Percentiles rank a stretch among this genome's conserved stretches.
phyloP scores from a whole-genome alignment of 352 stramenopile genomes.

The Phytophthora constricta region DNA sequence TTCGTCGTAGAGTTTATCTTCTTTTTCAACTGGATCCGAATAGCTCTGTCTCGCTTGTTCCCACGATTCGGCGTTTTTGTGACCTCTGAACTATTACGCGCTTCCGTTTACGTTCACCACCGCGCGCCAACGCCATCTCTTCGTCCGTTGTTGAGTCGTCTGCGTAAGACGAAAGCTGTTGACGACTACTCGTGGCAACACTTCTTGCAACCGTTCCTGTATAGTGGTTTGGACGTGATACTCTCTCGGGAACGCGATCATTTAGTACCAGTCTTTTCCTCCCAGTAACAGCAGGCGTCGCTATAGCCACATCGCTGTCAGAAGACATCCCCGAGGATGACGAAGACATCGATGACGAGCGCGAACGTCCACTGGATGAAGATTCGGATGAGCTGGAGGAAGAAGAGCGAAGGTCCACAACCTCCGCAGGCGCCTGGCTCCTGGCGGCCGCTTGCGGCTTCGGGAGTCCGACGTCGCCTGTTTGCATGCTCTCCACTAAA shows the following conservation, averaged over 20 bases:
- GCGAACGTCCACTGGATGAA: background rate
- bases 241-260: constrained; percentile 5
- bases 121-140: background rate
- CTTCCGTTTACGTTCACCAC: constrained; percentile 20
- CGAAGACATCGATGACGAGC: constrained; percentile 14
- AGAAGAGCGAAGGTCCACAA: constrained; percentile 33
- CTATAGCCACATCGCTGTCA: background rate
- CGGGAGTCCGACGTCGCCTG: background rate
- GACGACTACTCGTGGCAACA: background rate
- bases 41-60: constrained; percentile 2
- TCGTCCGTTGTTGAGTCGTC: background rate
- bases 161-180: background rate
- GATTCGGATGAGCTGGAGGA: constrained; percentile 31
- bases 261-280: constrained; percentile 26
- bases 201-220: background rate
- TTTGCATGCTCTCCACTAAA: background rate
- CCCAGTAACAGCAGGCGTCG: background rate
- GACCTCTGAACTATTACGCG: constrained; percentile 14
- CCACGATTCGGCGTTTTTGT: constrained; percentile 1
- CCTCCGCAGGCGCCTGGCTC: constrained; percentile 5
- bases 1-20: constrained; percentile 14
- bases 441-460: too few relatives aligned
- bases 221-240: background rate
- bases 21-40: background rate
- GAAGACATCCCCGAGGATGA: constrained; percentile 21